These are phyloP conservation scores for Neurospora crassa DNA, from an alignment of 2,329 filamentous ascomycete genomes.

Conservation along the genomic window DNA sequence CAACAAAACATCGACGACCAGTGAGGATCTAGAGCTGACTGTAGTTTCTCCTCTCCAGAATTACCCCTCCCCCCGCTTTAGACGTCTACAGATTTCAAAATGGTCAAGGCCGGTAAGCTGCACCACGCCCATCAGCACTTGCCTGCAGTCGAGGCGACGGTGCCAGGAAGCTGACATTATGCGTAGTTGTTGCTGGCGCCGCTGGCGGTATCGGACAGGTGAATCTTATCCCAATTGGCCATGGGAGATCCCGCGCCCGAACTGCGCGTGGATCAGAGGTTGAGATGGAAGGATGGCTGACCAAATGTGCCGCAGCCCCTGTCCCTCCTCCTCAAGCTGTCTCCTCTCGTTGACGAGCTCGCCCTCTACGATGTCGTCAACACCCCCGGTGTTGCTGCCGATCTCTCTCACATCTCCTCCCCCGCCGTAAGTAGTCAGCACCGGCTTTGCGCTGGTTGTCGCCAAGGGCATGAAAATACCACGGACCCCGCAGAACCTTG, in stretches of 20 bases:
- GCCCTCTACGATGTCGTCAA: constrained; percentile 99
- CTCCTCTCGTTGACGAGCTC: constrained; percentile 81
- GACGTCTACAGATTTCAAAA: constrained; percentile 18
- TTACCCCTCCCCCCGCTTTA: constrained; percentile 20
- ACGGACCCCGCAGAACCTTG: background rate
- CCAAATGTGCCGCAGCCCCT: constrained; percentile 55
- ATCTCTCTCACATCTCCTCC: constrained; percentile 95
- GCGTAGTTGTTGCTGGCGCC: constrained; percentile 76
- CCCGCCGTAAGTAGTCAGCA: constrained; percentile 51
- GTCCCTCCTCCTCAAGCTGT: constrained; percentile 91
- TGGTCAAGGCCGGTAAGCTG: constrained; percentile 30
- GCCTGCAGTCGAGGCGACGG: constrained; percentile 8
- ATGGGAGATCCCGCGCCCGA: background rate
- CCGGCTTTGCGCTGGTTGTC: background rate
- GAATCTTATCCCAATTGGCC: constrained; percentile 20
- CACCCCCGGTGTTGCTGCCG: constrained; percentile 89
- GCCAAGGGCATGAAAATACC: constrained; percentile 3
- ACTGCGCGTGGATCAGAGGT: constrained; percentile 2
- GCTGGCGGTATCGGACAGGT: constrained; percentile 98
- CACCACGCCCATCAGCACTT: background rate
- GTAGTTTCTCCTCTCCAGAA: background rate
- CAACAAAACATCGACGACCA: background rate
- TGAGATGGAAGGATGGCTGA: constrained; percentile 14
- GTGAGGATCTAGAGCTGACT: constrained; percentile 7
- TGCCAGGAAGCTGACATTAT: constrained; percentile 10